phyloP scores from a whole-genome alignment of 2,329 filamentous ascomycete species.

The Aaosphaeria arxii region DNA sequence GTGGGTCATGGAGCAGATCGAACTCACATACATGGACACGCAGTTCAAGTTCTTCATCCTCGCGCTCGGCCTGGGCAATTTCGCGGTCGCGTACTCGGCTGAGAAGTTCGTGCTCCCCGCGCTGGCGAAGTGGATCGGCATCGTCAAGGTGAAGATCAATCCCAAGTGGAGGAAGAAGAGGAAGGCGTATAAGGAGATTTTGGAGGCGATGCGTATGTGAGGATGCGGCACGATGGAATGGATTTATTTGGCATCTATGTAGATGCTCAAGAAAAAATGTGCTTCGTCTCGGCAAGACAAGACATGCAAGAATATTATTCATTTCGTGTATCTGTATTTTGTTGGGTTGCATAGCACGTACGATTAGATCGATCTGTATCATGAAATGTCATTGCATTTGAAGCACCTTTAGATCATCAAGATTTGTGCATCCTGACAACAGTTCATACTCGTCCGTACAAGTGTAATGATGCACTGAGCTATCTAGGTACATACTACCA shows the following conservation, averaged over 20 bases:
- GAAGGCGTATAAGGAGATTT: slow-evolving; percentile 82
- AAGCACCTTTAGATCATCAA: no score
- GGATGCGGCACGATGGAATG: background rate
- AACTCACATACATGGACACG: slow-evolving; percentile 73
- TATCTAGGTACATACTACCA: no score
- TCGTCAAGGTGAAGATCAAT: slow-evolving; percentile 55
- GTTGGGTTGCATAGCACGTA: no score
- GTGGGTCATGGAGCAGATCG: slow-evolving; percentile 73
- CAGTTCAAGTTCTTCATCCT: slow-evolving; percentile 74
- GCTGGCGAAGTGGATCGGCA: slow-evolving; percentile 66
- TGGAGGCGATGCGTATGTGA: slow-evolving; percentile 27
- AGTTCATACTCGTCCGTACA: no score
- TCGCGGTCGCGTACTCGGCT: slow-evolving; percentile 65
- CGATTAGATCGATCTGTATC: no score
- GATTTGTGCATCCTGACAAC: no score
- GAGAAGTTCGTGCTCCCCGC: slow-evolving; percentile 70
- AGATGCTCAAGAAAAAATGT: background rate
- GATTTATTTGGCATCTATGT: background rate
- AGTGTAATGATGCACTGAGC: no score
- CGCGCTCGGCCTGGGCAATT: slow-evolving; percentile 65
- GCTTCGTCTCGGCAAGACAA: no score
- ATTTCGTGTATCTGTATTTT: no score
- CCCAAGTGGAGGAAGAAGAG: slow-evolving; percentile 67
- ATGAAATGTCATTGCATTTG: no score
- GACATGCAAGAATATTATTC: no score